Evolutionary conservation across 2,329 filamentous ascomycete genomes (phyloP), one percentile per base, ranked within the genome.

Genomic region (Fusarium globosum): DNA sequence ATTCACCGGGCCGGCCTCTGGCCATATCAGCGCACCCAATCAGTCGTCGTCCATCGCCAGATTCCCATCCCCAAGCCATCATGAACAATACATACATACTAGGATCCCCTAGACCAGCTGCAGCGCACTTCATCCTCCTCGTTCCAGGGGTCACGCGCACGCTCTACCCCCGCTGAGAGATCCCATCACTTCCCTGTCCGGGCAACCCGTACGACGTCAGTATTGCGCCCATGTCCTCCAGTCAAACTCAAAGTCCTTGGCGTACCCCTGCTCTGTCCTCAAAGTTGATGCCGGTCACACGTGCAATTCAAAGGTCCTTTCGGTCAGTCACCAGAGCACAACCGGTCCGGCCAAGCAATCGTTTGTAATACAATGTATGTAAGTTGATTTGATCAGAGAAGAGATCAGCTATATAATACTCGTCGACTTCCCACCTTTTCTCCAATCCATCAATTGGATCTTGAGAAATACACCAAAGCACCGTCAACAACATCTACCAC

Each of bases 1-100:
- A 26, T 39, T 42, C 65, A 75, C 72, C 72, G 72, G 72, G 58
- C 72, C 72, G 72, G 72, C 65, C 65, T 56, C 48, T 52, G 33
- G 38, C 18, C 42, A 58, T 43, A 70, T 75, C 72, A 70, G 61
- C 72, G 62, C 64, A 74, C 66, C 57, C 64, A 71, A 72, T 55
- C 65, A 55, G 42, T 58, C 64, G 12, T 53, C 46, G 21, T 53
- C 36, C 48, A 59, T 58, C 53, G 42, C 49, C 67, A 65, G 45
- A 60, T 58, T 56, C 33, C 20, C 46, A 15, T 60, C 46, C 23
- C 33, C 53, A 43, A 56, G 38, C 18, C 42, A 28, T 52, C 57
- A 23, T 28, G 4, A 48, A 48, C 26, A 30, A 48, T n/a, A 48
- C 45, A 35, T 20, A 23, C 30, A 49, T 42, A 52, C 41, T 43